phyloP scores from a whole-genome alignment of 495 filamentous ascomycete genomes.

The Neurospora sp. region DNA sequence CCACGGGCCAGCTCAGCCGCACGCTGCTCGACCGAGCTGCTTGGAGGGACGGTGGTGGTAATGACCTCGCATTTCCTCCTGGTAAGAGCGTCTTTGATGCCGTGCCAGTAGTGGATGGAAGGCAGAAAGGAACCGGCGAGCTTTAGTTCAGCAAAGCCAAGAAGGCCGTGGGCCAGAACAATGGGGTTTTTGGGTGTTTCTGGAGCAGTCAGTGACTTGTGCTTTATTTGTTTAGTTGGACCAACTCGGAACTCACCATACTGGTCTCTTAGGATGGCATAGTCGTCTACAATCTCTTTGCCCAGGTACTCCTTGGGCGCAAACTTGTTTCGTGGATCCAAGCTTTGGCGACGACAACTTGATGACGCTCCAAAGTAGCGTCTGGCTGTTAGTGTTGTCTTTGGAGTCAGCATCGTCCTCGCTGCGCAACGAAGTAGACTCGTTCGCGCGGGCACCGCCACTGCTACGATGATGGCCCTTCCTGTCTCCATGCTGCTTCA shows the following conservation, averaged over 20 bases:
- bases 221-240: background rate
- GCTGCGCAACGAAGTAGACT: background rate
- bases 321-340: background rate
- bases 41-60: conserved; percentile 68
- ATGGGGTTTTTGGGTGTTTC: conserved; percentile 60
- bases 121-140: conserved; percentile 62
- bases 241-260: conserved; percentile 46
- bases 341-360: background rate
- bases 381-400: background rate
- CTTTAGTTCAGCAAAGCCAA: conserved; percentile 81
- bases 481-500: background rate
- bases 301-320: conserved; percentile 52
- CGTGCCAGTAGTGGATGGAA: conserved; percentile 82
- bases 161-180: conserved; percentile 79
- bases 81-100: conserved; percentile 68
- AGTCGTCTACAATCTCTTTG: conserved; percentile 66
- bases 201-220: conserved; percentile 13
- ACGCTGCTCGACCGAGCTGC: conserved; percentile 67
- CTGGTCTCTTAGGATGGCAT: conserved; percentile 54
- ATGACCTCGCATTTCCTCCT: conserved; percentile 71
- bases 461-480: background rate
- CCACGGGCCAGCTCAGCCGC: conserved; percentile 54
- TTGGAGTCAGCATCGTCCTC: background rate
- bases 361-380: background rate
- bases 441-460: background rate